Percentiles rank a stretch among this genome's conserved stretches.
These are phyloP conservation scores for Trametes hirsuta DNA, from an alignment of 1,284 basidiomycete species.

Conservation along the genomic window DNA sequence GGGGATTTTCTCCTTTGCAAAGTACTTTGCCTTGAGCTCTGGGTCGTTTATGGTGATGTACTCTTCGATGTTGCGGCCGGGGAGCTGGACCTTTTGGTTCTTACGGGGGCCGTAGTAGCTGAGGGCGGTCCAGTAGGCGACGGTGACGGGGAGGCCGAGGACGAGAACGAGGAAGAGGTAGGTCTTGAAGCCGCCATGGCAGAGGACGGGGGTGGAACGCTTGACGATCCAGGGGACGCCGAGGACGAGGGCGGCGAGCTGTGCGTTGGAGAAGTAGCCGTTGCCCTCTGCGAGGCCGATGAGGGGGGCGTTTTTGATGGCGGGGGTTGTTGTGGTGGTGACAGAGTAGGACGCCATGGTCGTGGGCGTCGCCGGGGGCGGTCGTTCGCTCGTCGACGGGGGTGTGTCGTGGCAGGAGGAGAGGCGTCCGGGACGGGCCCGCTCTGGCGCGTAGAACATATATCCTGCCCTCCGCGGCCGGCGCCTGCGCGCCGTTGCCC, in stretches of 20 bases:
- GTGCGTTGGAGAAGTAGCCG: constrained; percentile 80
- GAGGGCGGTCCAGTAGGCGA: constrained; percentile 91
- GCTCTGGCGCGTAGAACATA: no score
- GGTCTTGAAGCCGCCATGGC: constrained; percentile 79
- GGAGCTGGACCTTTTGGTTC: constrained; percentile 87
- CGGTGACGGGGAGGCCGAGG: constrained; percentile 75
- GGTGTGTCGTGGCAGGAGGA: no score
- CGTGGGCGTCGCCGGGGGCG: no score
- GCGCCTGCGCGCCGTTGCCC: background rate
- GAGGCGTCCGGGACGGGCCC: no score
- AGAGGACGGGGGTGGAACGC: constrained; percentile 75
- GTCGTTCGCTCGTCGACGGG: no score
- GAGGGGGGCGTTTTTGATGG: constrained; percentile 85
- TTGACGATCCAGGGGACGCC: constrained; percentile 84
- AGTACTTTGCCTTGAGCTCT: constrained; percentile 79
- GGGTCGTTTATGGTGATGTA: constrained; percentile 93
- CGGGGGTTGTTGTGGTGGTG: constrained; percentile 60
- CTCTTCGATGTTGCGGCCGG: constrained; percentile 83
- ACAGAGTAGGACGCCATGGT: constrained; percentile 54
- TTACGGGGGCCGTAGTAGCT: constrained; percentile 82
- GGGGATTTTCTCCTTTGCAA: constrained; percentile 89
- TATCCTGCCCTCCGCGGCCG: no score
- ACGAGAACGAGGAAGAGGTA: constrained; percentile 81
- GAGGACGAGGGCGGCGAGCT: constrained; percentile 79
- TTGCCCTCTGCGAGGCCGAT: constrained; percentile 86